A percentile compares a stretch with the other conserved stretches of the same genome.
These are phyloP conservation scores for Lolium multiflorum DNA, from an alignment of 176 grass and related monocot genomes.

Conservation along the genomic window DNA sequence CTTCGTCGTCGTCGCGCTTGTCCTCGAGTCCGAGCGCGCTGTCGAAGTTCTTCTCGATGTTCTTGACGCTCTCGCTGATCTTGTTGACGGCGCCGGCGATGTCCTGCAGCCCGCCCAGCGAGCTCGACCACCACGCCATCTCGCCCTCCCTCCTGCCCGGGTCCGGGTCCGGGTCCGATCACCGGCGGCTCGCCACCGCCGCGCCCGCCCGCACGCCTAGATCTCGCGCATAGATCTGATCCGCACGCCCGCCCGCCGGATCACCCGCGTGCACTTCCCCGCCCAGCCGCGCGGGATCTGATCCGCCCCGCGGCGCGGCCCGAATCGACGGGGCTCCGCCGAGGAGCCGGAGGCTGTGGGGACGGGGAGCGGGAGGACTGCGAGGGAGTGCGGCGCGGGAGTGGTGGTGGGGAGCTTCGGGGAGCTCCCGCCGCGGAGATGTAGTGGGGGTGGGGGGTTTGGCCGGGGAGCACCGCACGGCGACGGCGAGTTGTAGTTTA, in stretches of 20 bases:
- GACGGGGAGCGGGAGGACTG: not conserved
- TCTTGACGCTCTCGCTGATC: slow-evolving; percentile 98
- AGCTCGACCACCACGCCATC: slow-evolving; percentile 97
- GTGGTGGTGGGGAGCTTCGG: slow-evolving; percentile 14
- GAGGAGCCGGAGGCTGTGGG: not conserved
- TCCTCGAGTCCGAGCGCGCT: slow-evolving; percentile 94
- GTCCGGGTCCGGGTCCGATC: slow-evolving; percentile 30
- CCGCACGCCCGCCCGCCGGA: slow-evolving; percentile 24
- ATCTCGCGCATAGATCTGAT: slow-evolving; percentile 70
- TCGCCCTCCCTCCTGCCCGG: not conserved
- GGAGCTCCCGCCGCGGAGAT: slow-evolving; percentile 49
- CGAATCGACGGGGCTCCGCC: not conserved
- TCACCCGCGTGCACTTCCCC: not conserved
- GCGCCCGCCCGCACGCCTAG: slow-evolving; percentile 26
- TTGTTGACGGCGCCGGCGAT: slow-evolving; percentile 96
- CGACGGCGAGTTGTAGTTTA: not conserved
- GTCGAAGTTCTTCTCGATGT: slow-evolving; percentile 99
- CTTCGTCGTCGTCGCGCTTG: slow-evolving; percentile 74
- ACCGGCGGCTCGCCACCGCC: slow-evolving; percentile 14
- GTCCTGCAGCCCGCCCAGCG: slow-evolving; percentile 90
- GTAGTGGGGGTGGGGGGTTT: not conserved
- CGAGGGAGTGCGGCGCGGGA: not conserved
- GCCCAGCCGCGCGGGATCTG: slow-evolving; percentile 41
- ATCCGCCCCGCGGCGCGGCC: not conserved
- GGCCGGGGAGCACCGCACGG: slow-evolving; percentile 44